Conservation (phyloP, 1,284 basidiomycete species). For the Ganoderma leucocontextum region DNA sequence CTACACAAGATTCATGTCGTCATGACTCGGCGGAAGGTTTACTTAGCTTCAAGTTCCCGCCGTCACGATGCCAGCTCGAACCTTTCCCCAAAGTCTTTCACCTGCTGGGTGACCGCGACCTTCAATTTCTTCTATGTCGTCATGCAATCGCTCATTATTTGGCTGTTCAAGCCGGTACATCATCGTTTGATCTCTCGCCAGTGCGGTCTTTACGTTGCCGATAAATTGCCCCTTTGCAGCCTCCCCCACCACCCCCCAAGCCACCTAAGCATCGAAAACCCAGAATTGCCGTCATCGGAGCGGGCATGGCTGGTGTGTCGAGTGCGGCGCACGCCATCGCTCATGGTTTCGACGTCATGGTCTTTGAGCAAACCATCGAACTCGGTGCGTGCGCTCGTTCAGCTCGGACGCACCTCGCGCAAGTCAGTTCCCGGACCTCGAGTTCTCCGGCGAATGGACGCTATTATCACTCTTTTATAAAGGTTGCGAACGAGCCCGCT, state of each 20-base stretch:
- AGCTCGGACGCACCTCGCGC: too few relatives aligned
- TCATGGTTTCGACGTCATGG: conserved; percentile 63
- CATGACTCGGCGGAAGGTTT: too few relatives aligned
- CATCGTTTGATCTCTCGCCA: conserved; percentile 19
- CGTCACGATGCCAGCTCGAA: too few relatives aligned
- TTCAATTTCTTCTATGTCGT: too few relatives aligned
- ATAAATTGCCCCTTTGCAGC: conserved; percentile 9
- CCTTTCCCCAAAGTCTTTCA: too few relatives aligned
- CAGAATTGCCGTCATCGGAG: conserved; percentile 62
- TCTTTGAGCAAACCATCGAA: conserved; percentile 39
- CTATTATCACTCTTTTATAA: conserved; percentile 4
- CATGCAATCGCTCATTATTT: too few relatives aligned
- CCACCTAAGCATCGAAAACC: conserved; percentile 45
- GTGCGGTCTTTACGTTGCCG: not conserved
- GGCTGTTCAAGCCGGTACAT: conserved; percentile 51
- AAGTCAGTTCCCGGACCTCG: too few relatives aligned
- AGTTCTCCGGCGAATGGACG: conserved; percentile 16
- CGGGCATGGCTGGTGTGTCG: conserved; percentile 59
- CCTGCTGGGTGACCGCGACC: too few relatives aligned
- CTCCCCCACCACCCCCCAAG: conserved; percentile 39
- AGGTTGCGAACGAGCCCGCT: conserved; percentile 3
- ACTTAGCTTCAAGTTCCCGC: too few relatives aligned
- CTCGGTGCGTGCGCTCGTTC: conserved; percentile 24
- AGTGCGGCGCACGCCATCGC: conserved; percentile 60
- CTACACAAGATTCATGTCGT: too few relatives aligned